These are phyloP conservation scores for Physcia stellaris DNA, from an alignment of 495 filamentous ascomycete species.

Conservation along the genomic window DNA sequence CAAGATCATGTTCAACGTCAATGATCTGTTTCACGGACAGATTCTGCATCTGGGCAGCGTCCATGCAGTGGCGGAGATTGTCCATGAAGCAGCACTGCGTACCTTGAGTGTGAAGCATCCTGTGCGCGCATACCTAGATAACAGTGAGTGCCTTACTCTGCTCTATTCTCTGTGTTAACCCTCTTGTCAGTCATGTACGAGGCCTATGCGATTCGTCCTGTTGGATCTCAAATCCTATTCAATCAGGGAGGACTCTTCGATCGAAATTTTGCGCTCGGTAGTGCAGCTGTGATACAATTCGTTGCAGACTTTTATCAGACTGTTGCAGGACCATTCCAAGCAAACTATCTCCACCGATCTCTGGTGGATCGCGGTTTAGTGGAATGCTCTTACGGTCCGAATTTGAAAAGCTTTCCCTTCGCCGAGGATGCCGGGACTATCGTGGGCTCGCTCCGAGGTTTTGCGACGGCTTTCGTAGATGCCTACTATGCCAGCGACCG, in stretches of 20 bases:
- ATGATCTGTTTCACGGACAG: slow-evolving; percentile 20
- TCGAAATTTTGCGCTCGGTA: slow-evolving; percentile 14
- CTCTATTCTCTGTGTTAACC: no score
- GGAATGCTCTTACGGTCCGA: slow-evolving; percentile 16
- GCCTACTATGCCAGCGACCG: slow-evolving; percentile 19
- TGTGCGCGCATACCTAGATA: slow-evolving; percentile 19
- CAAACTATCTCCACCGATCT: slow-evolving; percentile 21
- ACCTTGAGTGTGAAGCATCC: slow-evolving; percentile 20
- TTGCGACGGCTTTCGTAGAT: slow-evolving; percentile 20
- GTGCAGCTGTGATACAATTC: slow-evolving; percentile 9
- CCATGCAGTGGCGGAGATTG: slow-evolving; percentile 22
- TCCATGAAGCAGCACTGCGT: slow-evolving; percentile 21
- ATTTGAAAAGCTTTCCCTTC: slow-evolving; percentile 23
- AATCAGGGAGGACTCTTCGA: slow-evolving; percentile 18
- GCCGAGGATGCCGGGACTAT: slow-evolving; percentile 21
- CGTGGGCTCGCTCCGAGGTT: slow-evolving; percentile 12
- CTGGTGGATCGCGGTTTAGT: slow-evolving; percentile 20
- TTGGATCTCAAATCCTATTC: slow-evolving; percentile 15
- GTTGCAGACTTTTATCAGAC: slow-evolving; percentile 15
- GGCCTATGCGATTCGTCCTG: slow-evolving; percentile 12
- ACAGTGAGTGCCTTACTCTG: slow-evolving; percentile 17
- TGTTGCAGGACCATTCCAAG: slow-evolving; percentile 17
- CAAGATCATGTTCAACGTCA: slow-evolving; percentile 26
- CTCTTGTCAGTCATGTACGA: slow-evolving; percentile 10
- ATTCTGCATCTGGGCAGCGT: slow-evolving; percentile 19